Base-by-base conservation (phyloP, 345 rosid genomes). In the Adansonia digitata region DNA sequence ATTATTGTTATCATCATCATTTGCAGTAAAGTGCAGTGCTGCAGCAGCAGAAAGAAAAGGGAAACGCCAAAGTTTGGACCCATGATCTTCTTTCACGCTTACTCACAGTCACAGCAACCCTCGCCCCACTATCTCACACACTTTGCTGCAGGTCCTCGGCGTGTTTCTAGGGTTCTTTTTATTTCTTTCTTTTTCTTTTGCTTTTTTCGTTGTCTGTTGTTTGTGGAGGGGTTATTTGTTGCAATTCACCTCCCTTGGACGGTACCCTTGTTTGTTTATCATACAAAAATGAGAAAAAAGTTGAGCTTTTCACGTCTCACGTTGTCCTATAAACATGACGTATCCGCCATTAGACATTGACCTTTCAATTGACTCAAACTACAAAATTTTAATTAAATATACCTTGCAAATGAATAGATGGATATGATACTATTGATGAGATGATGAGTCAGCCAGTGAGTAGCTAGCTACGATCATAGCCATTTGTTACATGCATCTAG, bases 91-190 rank as follows among this genome's bases (percentile, higher is more conserved):
- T 15, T 8, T 42, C 48, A 51, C 56, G 61, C 29, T 26, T 56
- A 11, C 12, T 26, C 62, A 55, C 59, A 9, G 61, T 55, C 71
- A 60, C 40, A 5, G 24, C 24, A 59, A 59, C 1, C 1, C 20
- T 8, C 3, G 9, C 51, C 63, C 78, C 74, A 75, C 79, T 59
- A 42, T 67, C 81, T 81, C 74, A 77, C 83, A 79, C 61, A 22
- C 69, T 69, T 49, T 49, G 69, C 13, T 7, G 76, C 76, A 40
- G 52, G 60, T 73, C 71, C 74, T 78, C 86, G 78, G 82, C 86
- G 80, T 78, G 74, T 72, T 80, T 80, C 46, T 56, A 39, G 86
- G 83, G 83, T 69, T 55, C 78, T 51, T 75, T 31, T 43, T 59
- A 27, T 55, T 22, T 24, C 13, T 24, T 53, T 53, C 14, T 52